These are phyloP conservation scores for Larix kaempferi DNA, from an alignment of 75 land plant genomes.

Conservation along the genomic window DNA sequence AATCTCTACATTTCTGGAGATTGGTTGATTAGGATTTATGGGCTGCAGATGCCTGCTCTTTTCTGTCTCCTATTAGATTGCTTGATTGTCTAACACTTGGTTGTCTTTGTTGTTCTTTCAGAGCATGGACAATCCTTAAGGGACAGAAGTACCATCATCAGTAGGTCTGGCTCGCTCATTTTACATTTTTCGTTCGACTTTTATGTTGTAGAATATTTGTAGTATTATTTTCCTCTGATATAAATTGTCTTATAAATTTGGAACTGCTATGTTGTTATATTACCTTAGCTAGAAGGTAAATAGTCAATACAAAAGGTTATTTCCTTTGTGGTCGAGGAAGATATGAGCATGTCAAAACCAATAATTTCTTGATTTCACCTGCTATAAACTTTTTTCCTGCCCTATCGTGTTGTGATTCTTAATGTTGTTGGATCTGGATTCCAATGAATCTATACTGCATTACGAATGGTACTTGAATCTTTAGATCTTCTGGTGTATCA, in stretches of 20 bases:
- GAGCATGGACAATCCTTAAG: slow-evolving; percentile 70
- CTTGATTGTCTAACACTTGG: not conserved
- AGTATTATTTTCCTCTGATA: not conserved
- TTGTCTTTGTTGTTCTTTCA: slow-evolving; percentile 20
- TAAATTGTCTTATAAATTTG: not conserved
- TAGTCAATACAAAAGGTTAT: not conserved
- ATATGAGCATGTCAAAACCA: not conserved
- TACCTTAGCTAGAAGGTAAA: not conserved
- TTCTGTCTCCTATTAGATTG: slow-evolving; percentile 1
- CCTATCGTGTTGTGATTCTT: too few relatives aligned
- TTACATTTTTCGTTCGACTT: too few relatives aligned
- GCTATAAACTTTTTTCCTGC: too few relatives aligned
- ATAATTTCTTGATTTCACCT: too few relatives aligned
- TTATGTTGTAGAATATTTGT: too few relatives aligned
- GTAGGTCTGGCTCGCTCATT: not conserved
- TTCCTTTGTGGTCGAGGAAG: not conserved
- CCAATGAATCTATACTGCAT: not conserved
- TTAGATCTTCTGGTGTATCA: not conserved
- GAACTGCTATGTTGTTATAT: not conserved
- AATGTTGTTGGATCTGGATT: too few relatives aligned
- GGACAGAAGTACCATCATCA: slow-evolving; percentile 75
- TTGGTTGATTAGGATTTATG: not conserved
- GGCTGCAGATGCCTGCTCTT: not conserved
- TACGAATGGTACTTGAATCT: not conserved
- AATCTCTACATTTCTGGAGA: not conserved